Evolutionary conservation across 768 basidiomycete species (phyloP), one percentile per base, ranked within the genome.

Genomic region (Auricularia heimuer): DNA sequence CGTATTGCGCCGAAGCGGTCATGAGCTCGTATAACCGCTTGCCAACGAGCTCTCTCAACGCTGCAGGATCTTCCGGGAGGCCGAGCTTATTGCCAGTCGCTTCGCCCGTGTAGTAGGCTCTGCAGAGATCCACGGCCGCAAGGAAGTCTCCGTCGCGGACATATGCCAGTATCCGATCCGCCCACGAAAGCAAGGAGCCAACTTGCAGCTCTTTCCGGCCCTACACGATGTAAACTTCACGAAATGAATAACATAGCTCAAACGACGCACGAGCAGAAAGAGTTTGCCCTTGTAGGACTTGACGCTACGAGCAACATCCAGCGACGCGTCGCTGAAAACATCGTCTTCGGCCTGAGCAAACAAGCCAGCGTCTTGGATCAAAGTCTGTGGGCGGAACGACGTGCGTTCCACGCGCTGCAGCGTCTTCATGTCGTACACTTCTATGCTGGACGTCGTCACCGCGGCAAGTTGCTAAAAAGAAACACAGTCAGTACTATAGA

Each of bases 181-280:
- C 93, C 97, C 97, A 99, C 1, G 93, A 92, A 36, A 94, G 78
- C 24, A 98, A 79, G 2, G 89, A 91, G 34, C 94, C 97, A 2
- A 90, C 93, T 71, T 83, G 81, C 1, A 98, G 67, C 61, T 83
- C 83, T 64, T 86, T 79, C 62, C 81, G 80, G 60, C 84, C 83
- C 92, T 90, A 68, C 8, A 36, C n/a, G 63, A 37, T 14, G 7
- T n/a, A 24, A 64, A 62, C 63, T 8, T 34, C 67, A 60, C 47
- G 29, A 34, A 16, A 64, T 4, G 62, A 54, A 51, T 29, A 29
- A 29, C 29, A 47, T 62, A 56, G 29, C 2, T 34, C 11, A 36
- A n/a, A 1, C 47, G 67, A 75, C 90, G 76, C 73, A 96, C 96
- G 71, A 99, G 78, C 35, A 94, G 69, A 71, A 98, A 98, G 18